A percentile compares a stretch with the other conserved stretches of the same genome.
Conservation (phyloP, 2,329 filamentous ascomycete species). For the Ilyonectria sp. region DNA sequence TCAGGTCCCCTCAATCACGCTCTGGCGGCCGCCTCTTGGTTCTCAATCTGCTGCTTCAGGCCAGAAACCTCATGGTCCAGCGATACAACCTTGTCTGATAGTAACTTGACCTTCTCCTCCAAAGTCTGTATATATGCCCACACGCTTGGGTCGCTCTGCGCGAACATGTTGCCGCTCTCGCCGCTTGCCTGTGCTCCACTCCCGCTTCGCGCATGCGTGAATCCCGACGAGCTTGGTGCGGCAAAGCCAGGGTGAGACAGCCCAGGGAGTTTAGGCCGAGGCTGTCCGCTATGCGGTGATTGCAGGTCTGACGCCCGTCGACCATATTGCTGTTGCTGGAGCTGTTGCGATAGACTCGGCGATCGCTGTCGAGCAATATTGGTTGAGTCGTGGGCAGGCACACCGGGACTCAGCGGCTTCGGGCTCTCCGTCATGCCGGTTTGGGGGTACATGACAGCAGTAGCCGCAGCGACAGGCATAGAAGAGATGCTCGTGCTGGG, state of each 20-base stretch:
- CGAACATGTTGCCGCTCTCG: slow-evolving; percentile 78
- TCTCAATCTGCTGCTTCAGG: slow-evolving; percentile 54
- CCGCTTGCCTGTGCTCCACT: slow-evolving; percentile 68
- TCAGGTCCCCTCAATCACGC: slow-evolving; percentile 36
- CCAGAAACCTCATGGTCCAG: slow-evolving; percentile 54
- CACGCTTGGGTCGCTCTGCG: slow-evolving; percentile 72
- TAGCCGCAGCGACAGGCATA: slow-evolving; percentile 61
- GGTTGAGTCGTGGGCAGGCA: slow-evolving; percentile 66
- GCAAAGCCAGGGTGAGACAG: slow-evolving; percentile 56
- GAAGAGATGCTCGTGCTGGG: slow-evolving; percentile 66
- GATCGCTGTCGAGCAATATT: slow-evolving; percentile 71
- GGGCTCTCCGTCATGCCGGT: slow-evolving; percentile 87
- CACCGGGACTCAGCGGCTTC: slow-evolving; percentile 83
- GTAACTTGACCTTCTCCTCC: slow-evolving; percentile 67
- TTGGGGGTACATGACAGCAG: slow-evolving; percentile 77
- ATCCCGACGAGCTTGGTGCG: slow-evolving; percentile 49
- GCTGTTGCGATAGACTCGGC: slow-evolving; percentile 76
- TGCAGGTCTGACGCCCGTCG: slow-evolving; percentile 70
- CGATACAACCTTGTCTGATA: slow-evolving; percentile 53
- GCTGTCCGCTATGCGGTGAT: slow-evolving; percentile 65
- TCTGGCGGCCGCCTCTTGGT: slow-evolving; percentile 48
- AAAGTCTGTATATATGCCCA: slow-evolving; percentile 82
- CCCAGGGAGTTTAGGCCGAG: slow-evolving; percentile 56
- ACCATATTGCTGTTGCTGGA: slow-evolving; percentile 73
- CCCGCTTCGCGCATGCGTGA: slow-evolving; percentile 55